Percentiles rank a stretch among this genome's conserved stretches.
These are phyloP conservation scores for Blastocrithidia nonstop DNA, from an alignment of 208 protist genomes.

Conservation along the genomic window DNA sequence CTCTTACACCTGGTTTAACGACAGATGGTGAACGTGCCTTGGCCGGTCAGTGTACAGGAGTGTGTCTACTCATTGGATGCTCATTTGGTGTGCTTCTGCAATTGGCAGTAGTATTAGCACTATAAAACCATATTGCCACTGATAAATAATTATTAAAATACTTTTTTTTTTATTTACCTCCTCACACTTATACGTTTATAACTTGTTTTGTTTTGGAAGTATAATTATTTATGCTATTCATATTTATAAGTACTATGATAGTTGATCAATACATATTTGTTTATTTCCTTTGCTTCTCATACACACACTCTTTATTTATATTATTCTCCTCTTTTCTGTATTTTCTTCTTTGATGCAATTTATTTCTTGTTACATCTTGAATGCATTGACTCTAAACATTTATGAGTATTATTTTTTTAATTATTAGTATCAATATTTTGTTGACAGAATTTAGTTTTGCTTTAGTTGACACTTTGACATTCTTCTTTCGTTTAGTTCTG, in stretches of 20 bases:
- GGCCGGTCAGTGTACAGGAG: conserved; percentile 38
- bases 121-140: conserved; percentile 6
- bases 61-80: conserved; percentile 39
- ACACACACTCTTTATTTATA: too few species aligned
- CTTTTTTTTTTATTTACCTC: not conserved
- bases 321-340: too few species aligned
- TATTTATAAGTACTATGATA: conserved; percentile 4
- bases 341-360: too few species aligned
- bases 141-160: conserved; percentile 1
- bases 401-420: conserved; percentile 2
- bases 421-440: conserved; percentile 4
- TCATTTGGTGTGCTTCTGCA: conserved; percentile 43
- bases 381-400: too few species aligned
- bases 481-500: too few species aligned
- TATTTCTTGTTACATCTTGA: too few species aligned
- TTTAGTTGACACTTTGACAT: too few species aligned
- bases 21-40: conserved; percentile 40
- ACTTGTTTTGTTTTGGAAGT: too few species aligned
- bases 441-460: too few species aligned
- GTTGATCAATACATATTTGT: too few species aligned
- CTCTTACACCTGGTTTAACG: conserved; percentile 15
- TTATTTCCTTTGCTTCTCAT: too few species aligned
- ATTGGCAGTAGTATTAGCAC: conserved; percentile 12
- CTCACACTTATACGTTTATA: not conserved
- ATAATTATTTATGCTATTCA: conserved; percentile 2